Base-by-base conservation (phyloP, 108 stramenopile species). In the Fragilariopsis cylindrus region DNA sequence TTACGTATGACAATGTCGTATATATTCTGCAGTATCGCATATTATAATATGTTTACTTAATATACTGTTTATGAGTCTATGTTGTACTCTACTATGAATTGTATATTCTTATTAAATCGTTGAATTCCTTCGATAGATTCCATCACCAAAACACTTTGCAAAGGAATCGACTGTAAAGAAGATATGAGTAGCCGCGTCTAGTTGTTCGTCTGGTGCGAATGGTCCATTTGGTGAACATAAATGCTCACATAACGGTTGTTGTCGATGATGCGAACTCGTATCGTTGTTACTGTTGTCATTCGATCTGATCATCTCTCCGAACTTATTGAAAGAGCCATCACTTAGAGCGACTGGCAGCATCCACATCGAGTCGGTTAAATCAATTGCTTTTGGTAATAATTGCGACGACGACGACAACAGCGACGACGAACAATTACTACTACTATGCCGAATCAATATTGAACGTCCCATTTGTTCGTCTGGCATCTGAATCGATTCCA, bases 191-290 rank as follows among this genome's bases (percentile, higher is more conserved):
- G 75, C 80, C 16, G 80, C 74, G 66, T 81, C 80, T 46, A 70
- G 74, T 49, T 81, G 80, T 56, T 75, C 80, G 47, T 81, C 75
- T 19, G 80, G 80, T 18, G 80, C 80, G 42, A 75, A 81, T 4
- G 48, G 53, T 60, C 70, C 70, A 47, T 66, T 55, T 21, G 46
- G 46, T 45, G 53, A 64, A 45, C 60, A 41, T 7, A 67, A 65
- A 8, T 66, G 49, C 12, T 46, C 48, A 55, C 46, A 48, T 4
- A 55, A 48, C 54, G 16, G 15, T 55, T 54, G 21, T 40, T 74
- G 21, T 45, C 30, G 30, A 30, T 30, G 30, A 30, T 30, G 30
- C 30, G 30, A 30, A 30, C 30, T 30, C 30, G 30, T 30, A 30
- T 30, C 1, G 30, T 30, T 30, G 30, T 30, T 30, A 0, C 30